A percentile compares a stretch with the other conserved stretches of the same genome.
phyloP scores from a whole-genome alignment of 2,329 filamentous ascomycete species.

The Pestalotiopsis sp. region DNA sequence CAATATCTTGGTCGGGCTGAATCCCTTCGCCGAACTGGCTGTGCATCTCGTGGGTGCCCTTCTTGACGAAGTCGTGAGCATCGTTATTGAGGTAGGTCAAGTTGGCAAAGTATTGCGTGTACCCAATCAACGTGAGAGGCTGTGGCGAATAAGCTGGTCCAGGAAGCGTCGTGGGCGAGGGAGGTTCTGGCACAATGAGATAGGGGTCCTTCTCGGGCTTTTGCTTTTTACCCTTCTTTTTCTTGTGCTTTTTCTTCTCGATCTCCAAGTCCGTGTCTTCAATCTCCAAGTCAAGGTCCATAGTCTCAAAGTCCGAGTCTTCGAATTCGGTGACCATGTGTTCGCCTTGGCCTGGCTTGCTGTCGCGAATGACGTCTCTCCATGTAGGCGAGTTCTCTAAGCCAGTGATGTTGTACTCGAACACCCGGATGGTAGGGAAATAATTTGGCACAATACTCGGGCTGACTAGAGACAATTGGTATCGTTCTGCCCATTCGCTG shows the following conservation, averaged over 20 bases:
- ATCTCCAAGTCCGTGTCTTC: constrained; percentile 28
- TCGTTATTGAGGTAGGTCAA: constrained; percentile 87
- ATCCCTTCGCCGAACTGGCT: not conserved
- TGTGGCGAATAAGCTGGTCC: constrained; percentile 92
- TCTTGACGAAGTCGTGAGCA: constrained; percentile 33
- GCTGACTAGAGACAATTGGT: constrained; percentile 77
- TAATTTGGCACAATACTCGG: constrained; percentile 93
- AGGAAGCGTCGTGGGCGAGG: constrained; percentile 72
- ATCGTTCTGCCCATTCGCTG: constrained; percentile 83
- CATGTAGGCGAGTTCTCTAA: constrained; percentile 61
- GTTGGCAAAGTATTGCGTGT: constrained; percentile 92
- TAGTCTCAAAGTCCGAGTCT: not conserved
- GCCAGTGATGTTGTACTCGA: constrained; percentile 90
- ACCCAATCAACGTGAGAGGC: constrained; percentile 75
- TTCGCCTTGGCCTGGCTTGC: not conserved
- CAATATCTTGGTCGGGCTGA: constrained; percentile 13
- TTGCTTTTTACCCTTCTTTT: constrained; percentile 45
- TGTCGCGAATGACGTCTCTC: constrained; percentile 28
- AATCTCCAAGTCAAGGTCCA: constrained; percentile 17
- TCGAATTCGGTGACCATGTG: not conserved
- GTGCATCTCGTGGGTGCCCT: constrained; percentile 28
- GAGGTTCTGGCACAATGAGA: constrained; percentile 69
- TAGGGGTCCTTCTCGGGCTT: constrained; percentile 61
- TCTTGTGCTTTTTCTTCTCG: constrained; percentile 45
- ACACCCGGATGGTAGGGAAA: constrained; percentile 85